phyloP scores from a whole-genome alignment of 257 asterid species.

The Jacaranda mimosifolia region DNA sequence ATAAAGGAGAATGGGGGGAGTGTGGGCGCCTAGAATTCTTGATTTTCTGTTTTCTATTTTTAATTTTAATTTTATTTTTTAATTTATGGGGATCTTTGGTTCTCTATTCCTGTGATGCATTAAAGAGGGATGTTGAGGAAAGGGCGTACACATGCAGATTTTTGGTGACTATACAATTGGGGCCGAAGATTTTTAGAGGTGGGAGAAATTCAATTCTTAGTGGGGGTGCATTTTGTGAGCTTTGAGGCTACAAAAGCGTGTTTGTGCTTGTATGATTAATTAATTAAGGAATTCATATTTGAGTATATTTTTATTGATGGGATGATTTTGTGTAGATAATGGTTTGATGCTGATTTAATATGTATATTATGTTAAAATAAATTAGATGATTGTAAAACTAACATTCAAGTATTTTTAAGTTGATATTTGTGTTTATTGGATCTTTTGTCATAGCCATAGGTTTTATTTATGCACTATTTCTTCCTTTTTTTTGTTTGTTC shows the following conservation, averaged over 20 bases:
- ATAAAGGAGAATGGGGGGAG: too few species aligned
- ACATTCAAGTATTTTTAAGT: too few species aligned
- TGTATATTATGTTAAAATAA: too few species aligned
- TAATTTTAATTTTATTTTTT: background rate
- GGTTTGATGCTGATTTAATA: too few species aligned
- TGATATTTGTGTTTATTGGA: too few species aligned
- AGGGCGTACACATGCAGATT: constrained; percentile 67
- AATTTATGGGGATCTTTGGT: constrained; percentile 6
- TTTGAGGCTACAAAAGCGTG: constrained; percentile 15
- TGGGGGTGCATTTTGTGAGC: constrained; percentile 19
- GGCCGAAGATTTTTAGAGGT: constrained; percentile 46
- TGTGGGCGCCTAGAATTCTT: constrained; percentile 48
- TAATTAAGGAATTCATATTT: too few species aligned
- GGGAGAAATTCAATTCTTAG: constrained; percentile 41
- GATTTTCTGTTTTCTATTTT: constrained; percentile 29
- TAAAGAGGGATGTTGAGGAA: constrained; percentile 49
- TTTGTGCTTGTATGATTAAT: background rate
- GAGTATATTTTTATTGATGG: too few species aligned
- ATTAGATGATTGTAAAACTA: too few species aligned
- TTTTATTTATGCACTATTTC: too few species aligned
- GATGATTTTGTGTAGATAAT: too few species aligned
- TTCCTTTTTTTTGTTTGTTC: too few species aligned
- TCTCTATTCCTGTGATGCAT: constrained; percentile 48
- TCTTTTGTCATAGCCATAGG: too few species aligned
- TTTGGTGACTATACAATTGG: constrained; percentile 62